A percentile compares a stretch with the other conserved stretches of the same genome.
Evolutionary conservation across 2,329 filamentous ascomycete genomes (phyloP).

Genomic region (Rhinocladiella mackenziei): DNA sequence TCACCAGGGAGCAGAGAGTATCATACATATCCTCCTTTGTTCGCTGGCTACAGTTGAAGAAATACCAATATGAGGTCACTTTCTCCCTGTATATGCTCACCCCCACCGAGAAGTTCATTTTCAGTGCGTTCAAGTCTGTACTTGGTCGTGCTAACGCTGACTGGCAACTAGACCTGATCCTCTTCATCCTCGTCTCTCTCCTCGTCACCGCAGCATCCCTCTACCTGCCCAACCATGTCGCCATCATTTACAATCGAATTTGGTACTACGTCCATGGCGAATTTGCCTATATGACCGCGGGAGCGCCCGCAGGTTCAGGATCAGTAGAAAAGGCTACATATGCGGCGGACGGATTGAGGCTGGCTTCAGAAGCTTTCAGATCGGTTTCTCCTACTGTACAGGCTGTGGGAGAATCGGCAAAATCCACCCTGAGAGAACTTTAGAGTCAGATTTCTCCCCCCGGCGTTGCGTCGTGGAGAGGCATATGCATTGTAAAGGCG

Average conservation of each 20-base stretch:
- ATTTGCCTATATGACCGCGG: conserved; percentile 35
- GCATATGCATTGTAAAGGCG: not conserved
- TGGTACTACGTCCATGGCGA: conserved; percentile 96
- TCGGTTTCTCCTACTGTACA: conserved; percentile 1
- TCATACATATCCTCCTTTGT: conserved; percentile 53
- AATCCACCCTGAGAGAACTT: conserved; percentile 16
- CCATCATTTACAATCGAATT: conserved; percentile 73
- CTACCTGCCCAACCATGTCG: conserved; percentile 89
- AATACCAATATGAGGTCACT: conserved; percentile 97
- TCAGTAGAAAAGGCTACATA: conserved; percentile 7
- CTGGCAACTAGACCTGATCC: conserved; percentile 90
- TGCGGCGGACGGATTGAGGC: conserved; percentile 9
- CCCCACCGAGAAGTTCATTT: conserved; percentile 90
- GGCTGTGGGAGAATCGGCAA: conserved; percentile 5
- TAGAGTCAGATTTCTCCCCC: too few species aligned
- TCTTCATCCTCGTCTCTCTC: conserved; percentile 85
- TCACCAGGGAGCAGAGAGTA: conserved; percentile 12
- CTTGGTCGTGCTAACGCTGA: too few species aligned
- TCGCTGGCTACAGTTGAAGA: conserved; percentile 87
- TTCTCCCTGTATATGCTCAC: conserved; percentile 97
- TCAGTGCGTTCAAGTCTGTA: conserved; percentile 82
- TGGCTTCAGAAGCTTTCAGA: conserved; percentile 5
- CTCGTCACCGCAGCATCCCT: conserved; percentile 80
- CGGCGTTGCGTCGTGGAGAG: too few species aligned
- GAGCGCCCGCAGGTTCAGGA: too few species aligned